phyloP scores from a whole-genome alignment of 202 grass and related monocot species.

The Cymbopogon flexuosus region DNA sequence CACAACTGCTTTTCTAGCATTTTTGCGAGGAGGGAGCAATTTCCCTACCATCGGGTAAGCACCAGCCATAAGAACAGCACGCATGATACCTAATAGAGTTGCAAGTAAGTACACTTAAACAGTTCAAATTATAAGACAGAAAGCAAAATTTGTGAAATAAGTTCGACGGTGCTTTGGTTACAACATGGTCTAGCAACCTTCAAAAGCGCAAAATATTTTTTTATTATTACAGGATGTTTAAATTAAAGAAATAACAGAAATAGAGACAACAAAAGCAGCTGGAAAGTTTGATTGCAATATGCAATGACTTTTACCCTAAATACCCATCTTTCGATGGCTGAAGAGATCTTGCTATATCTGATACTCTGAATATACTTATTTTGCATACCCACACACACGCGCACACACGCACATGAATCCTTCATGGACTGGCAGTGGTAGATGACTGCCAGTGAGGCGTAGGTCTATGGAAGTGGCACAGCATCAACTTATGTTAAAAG shows the following conservation, averaged over 20 bases:
- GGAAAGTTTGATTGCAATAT: neutral
- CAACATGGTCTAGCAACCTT: slow-evolving; percentile 9
- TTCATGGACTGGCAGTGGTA: neutral
- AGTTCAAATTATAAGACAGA: neutral
- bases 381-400: neutral
- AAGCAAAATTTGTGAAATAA: neutral
- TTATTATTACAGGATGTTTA: neutral
- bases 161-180: neutral
- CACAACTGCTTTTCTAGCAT: slow-evolving; percentile 48
- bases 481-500: neutral
- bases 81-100: slow-evolving; percentile 63
- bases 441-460: neutral
- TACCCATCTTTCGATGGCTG: neutral
- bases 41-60: slow-evolving; percentile 83
- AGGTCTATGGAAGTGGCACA: neutral
- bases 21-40: slow-evolving; percentile 51
- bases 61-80: slow-evolving; percentile 79
- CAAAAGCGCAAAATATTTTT: slow-evolving; percentile 1
- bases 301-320: neutral
- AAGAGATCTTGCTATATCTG: neutral
- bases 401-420: neutral
- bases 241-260: neutral
- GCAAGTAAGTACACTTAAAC: neutral
- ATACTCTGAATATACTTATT: slow-evolving; percentile 13
- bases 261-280: neutral